These are phyloP conservation scores for Rhizophagus sp. DNA, from an alignment of 192 early-diverging fungal genomes.

Conservation along the genomic window DNA sequence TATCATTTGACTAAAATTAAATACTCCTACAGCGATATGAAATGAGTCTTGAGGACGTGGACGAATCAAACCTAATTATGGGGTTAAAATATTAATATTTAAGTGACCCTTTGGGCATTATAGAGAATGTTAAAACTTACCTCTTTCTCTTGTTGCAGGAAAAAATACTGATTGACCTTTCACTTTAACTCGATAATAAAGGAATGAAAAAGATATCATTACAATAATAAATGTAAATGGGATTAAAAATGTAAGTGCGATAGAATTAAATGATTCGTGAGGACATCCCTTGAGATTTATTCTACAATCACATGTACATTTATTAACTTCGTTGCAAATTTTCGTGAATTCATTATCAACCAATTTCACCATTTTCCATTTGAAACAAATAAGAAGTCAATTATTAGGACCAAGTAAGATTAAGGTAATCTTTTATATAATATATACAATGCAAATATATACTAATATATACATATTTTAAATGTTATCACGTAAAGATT, in stretches of 20 bases:
- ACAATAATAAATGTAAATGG: neutral
- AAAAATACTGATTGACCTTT: neutral
- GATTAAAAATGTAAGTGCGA: neutral
- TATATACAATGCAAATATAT: too few relatives aligned
- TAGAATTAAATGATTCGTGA: neutral
- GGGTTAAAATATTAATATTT: too few relatives aligned
- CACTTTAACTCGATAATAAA: neutral
- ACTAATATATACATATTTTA: too few relatives aligned
- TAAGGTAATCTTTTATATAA: too few relatives aligned
- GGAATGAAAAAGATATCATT: neutral
- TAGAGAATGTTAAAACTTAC: neutral
- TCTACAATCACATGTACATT: neutral
- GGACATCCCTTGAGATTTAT: neutral
- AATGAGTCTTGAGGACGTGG: neutral
- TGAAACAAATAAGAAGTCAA: too few relatives aligned
- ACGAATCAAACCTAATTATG: neutral
- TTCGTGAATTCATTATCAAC: neutral
- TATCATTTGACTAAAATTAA: neutral
- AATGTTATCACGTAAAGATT: too few relatives aligned
- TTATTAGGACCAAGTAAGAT: too few relatives aligned
- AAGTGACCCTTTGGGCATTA: too few relatives aligned
- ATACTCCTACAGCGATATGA: neutral
- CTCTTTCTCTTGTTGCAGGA: neutral
- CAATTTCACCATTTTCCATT: neutral
- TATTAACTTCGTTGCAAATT: neutral